Evolutionary conservation across 2,329 filamentous ascomycete species (phyloP).

Genomic region (Epichloe gansuensis): DNA sequence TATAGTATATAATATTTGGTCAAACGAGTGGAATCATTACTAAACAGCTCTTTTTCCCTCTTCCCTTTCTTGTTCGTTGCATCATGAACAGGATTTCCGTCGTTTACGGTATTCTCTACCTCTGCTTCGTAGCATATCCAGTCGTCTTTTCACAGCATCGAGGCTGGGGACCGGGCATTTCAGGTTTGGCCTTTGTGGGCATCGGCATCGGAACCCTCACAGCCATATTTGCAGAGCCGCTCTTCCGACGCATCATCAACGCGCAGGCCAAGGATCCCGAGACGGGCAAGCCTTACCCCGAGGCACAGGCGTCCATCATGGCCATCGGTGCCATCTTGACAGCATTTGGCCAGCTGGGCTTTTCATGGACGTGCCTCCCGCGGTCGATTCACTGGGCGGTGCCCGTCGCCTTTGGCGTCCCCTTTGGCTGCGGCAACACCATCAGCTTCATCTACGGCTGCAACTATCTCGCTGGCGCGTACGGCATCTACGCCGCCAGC

Average conservation of each 20-base stretch:
- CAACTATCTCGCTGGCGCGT: slow-evolving; percentile 69
- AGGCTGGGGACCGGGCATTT: slow-evolving; percentile 63
- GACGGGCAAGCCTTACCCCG: slow-evolving; percentile 62
- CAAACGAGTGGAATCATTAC: neutral
- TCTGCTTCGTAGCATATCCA: slow-evolving; percentile 85
- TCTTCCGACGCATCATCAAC: slow-evolving; percentile 69
- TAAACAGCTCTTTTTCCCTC: neutral
- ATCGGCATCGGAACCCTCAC: slow-evolving; percentile 51
- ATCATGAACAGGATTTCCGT: slow-evolving; percentile 51
- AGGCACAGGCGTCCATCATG: slow-evolving; percentile 71
- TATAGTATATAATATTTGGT: neutral
- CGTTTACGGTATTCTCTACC: slow-evolving; percentile 76
- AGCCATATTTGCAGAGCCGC: slow-evolving; percentile 51
- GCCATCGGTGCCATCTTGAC: slow-evolving; percentile 64
- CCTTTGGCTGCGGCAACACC: slow-evolving; percentile 67
- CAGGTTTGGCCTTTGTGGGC: slow-evolving; percentile 69
- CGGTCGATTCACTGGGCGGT: slow-evolving; percentile 68
- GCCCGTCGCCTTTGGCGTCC: slow-evolving; percentile 65
- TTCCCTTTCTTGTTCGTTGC: neutral
- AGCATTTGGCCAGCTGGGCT: slow-evolving; percentile 70
- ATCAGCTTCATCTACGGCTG: slow-evolving; percentile 71
- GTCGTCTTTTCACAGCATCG: slow-evolving; percentile 66
- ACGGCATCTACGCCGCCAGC: slow-evolving; percentile 71
- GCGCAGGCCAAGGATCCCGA: slow-evolving; percentile 59
- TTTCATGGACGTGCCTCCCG: slow-evolving; percentile 79